A percentile compares a stretch with the other conserved stretches of the same genome.
These are phyloP conservation scores for Mycena latifolia DNA, from an alignment of 768 basidiomycete genomes.

Conservation along the genomic window DNA sequence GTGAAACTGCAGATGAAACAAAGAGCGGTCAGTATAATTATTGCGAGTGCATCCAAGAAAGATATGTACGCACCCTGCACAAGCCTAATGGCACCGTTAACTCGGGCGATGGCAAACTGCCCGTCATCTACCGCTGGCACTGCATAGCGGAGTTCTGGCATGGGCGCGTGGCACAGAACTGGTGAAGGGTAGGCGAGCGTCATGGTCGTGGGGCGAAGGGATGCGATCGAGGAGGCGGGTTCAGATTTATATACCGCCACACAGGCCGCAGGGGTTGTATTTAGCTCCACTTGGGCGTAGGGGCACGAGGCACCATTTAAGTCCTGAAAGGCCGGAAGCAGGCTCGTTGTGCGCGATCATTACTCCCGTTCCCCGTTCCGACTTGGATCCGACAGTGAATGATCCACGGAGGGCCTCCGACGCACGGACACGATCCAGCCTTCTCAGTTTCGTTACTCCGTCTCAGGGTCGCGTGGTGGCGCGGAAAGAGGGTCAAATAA, in stretches of 20 bases:
- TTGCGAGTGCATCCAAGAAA: neutral
- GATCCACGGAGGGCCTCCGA: no score
- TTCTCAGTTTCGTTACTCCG: neutral
- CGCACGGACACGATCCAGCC: no score
- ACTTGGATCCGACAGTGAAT: no score
- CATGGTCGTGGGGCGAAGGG: constrained; percentile 10
- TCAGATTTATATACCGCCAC: constrained; percentile 11
- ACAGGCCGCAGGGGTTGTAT: neutral
- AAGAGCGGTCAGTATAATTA: constrained; percentile 16
- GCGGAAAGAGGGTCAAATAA: neutral
- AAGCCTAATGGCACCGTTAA: constrained; percentile 66
- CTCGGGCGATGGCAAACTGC: constrained; percentile 69
- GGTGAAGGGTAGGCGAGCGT: constrained; percentile 22
- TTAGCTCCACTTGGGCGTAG: constrained; percentile 26
- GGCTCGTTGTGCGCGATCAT: constrained; percentile 6
- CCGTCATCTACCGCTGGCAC: constrained; percentile 39
- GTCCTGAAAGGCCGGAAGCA: neutral
- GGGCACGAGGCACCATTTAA: constrained; percentile 25
- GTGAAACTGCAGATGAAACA: constrained; percentile 50
- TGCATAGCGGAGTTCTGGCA: constrained; percentile 1
- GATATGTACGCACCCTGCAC: constrained; percentile 71
- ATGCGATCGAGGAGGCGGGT: neutral
- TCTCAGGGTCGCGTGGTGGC: neutral
- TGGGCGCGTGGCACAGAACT: neutral
- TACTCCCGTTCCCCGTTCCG: neutral